A percentile compares a stretch with the other conserved stretches of the same genome.
phyloP scores from a whole-genome alignment of 2,329 filamentous ascomycete genomes.

The Fusarium aywerte region DNA sequence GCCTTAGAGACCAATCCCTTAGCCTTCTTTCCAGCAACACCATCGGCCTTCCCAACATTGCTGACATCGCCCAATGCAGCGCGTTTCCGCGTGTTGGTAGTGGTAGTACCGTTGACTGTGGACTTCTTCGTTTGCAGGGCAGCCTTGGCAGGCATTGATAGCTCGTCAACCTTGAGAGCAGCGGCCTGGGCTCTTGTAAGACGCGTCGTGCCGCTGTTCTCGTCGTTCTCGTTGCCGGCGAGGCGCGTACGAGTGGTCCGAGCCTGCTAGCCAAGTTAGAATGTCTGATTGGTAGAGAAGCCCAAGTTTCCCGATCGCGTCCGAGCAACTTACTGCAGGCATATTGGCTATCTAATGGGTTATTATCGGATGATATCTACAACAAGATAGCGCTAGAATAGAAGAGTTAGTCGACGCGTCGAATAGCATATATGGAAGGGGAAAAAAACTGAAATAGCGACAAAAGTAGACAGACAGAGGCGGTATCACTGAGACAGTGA shows the following conservation, averaged over 20 bases:
- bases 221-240: slow-evolving; percentile 92
- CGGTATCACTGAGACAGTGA: slow-evolving; percentile 48
- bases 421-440: slow-evolving; percentile 12
- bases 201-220: slow-evolving; percentile 83
- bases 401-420: slow-evolving; percentile 45
- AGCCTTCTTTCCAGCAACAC: slow-evolving; percentile 79
- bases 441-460: slow-evolving; percentile 20
- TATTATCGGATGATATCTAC: slow-evolving; percentile 40
- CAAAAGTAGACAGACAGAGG: slow-evolving; percentile 14
- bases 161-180: slow-evolving; percentile 73
- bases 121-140: slow-evolving; percentile 78
- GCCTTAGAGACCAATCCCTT: slow-evolving; percentile 81
- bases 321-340: slow-evolving; percentile 50
- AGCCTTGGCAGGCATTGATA: slow-evolving; percentile 67
- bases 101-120: slow-evolving; percentile 59
- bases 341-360: slow-evolving; percentile 47
- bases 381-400: slow-evolving; percentile 33
- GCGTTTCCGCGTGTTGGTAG: slow-evolving; percentile 73
- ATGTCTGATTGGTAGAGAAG: neutral
- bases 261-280: slow-evolving; percentile 58
- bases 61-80: slow-evolving; percentile 92
- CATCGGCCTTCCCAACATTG: slow-evolving; percentile 87
- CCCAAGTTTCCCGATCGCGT: slow-evolving; percentile 24
- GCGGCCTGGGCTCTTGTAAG: slow-evolving; percentile 93
- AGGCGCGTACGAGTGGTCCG: slow-evolving; percentile 78